These are phyloP conservation scores for Mycena vulgaris DNA, from an alignment of 768 basidiomycete species.

Conservation along the genomic window DNA sequence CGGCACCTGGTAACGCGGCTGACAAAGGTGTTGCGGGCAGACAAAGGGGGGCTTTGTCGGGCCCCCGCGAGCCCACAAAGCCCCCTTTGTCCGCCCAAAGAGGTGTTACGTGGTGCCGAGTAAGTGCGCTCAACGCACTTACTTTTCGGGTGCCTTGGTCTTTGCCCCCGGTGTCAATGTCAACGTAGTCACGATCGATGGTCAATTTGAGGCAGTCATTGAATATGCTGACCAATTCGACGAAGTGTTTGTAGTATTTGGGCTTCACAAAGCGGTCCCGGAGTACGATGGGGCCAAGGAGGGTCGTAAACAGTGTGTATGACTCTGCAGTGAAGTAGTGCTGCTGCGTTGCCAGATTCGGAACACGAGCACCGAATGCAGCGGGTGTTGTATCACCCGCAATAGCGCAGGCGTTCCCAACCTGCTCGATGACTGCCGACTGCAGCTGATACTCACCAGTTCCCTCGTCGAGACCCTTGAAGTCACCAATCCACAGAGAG, in stretches of 20 bases:
- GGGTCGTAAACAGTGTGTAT: background rate
- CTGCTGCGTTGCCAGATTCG: background rate
- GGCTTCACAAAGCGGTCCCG: background rate
- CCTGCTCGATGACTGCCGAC: background rate
- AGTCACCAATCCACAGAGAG: constrained; percentile 56
- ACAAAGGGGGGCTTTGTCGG: too few relatives aligned
- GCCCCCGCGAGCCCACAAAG: too few relatives aligned
- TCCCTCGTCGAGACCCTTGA: constrained; percentile 55
- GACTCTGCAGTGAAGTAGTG: constrained; percentile 11
- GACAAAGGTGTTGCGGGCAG: too few relatives aligned
- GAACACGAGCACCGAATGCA: constrained; percentile 8
- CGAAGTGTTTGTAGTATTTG: constrained; percentile 12
- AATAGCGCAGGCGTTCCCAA: constrained; percentile 2
- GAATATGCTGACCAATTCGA: background rate
- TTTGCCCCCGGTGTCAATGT: too few relatives aligned
- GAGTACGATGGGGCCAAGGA: background rate
- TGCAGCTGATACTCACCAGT: constrained; percentile 44
- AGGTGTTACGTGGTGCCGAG: too few relatives aligned
- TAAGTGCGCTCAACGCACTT: too few relatives aligned
- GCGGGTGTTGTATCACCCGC: constrained; percentile 6
- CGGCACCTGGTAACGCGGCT: too few relatives aligned
- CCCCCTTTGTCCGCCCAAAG: too few relatives aligned
- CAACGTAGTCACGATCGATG: constrained; percentile 7
- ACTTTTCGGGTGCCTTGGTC: too few relatives aligned
- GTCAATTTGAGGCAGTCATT: constrained; percentile 5